phyloP scores from a whole-genome alignment of 1,284 basidiomycete genomes.

The Fomitopsis schrenkii region DNA sequence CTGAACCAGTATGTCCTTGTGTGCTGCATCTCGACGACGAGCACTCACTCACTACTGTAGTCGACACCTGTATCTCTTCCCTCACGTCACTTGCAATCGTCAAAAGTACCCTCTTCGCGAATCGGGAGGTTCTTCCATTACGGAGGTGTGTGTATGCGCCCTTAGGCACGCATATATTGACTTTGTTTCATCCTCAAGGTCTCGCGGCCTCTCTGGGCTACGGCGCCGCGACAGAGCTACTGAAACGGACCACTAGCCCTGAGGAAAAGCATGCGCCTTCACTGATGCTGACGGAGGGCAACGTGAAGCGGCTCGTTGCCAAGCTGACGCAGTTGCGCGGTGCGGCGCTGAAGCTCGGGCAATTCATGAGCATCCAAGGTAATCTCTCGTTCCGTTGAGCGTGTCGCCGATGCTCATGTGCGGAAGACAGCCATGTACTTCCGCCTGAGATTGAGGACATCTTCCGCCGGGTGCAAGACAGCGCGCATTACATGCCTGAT shows the following conservation, averaged over 20 bases:
- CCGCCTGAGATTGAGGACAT: conserved; percentile 89
- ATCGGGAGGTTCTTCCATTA: conserved; percentile 90
- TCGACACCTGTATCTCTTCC: conserved; percentile 9
- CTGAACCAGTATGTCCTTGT: neutral
- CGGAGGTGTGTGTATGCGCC: conserved; percentile 57
- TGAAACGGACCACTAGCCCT: conserved; percentile 28
- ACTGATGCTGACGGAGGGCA: conserved; percentile 85
- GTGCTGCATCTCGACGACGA: too few species aligned
- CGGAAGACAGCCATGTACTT: conserved; percentile 78
- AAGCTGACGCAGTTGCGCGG: conserved; percentile 95
- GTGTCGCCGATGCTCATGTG: neutral
- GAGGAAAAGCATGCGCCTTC: conserved; percentile 34
- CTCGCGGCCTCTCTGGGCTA: conserved; percentile 70
- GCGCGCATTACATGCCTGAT: conserved; percentile 98
- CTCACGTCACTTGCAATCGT: conserved; percentile 60
- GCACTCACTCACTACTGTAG: neutral
- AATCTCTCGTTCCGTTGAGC: conserved; percentile 4
- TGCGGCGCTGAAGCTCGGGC: conserved; percentile 94
- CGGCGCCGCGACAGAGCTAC: conserved; percentile 56
- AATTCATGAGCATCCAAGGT: conserved; percentile 98
- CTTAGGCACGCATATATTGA: neutral
- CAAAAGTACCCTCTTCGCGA: conserved; percentile 84
- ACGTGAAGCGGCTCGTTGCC: conserved; percentile 86
- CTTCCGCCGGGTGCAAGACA: conserved; percentile 88
- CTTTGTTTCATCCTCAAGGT: conserved; percentile 34